These are phyloP conservation scores for Botrytis cinerea DNA, from an alignment of 2,329 filamentous ascomycete genomes.

Conservation along the genomic window DNA sequence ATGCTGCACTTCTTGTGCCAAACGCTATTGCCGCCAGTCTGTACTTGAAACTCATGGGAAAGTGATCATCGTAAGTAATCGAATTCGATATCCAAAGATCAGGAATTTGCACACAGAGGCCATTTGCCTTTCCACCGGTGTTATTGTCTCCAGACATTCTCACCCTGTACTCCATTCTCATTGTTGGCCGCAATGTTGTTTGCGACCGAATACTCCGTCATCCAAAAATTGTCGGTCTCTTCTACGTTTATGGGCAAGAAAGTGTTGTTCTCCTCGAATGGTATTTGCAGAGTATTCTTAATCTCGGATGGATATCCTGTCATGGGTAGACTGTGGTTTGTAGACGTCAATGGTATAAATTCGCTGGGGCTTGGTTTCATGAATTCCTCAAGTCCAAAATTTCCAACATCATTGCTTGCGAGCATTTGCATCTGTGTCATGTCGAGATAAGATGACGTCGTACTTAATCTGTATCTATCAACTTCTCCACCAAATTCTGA, in stretches of 20 bases:
- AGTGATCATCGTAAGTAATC: conserved; percentile 29
- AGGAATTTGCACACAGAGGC: conserved; percentile 38
- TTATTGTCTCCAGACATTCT: conserved; percentile 43
- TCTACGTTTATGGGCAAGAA: conserved; percentile 50
- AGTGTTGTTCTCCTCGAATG: conserved; percentile 40
- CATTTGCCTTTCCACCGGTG: conserved; percentile 41
- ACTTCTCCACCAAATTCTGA: conserved; percentile 45
- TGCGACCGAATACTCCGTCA: conserved; percentile 42
- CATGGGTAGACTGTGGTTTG: conserved; percentile 33
- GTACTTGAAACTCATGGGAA: conserved; percentile 11
- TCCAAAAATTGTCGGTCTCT: conserved; percentile 49
- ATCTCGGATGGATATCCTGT: conserved; percentile 36
- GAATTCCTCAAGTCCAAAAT: conserved; percentile 58
- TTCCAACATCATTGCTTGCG: conserved; percentile 50
- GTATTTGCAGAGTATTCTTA: conserved; percentile 48
- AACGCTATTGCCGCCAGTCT: conserved; percentile 23
- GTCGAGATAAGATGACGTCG: conserved; percentile 51
- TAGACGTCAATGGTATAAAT: conserved; percentile 21
- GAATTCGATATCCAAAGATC: conserved; percentile 34
- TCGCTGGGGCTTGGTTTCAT: conserved; percentile 44
- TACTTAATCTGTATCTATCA: conserved; percentile 53
- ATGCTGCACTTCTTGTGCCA: conserved; percentile 23
- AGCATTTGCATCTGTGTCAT: conserved; percentile 51
- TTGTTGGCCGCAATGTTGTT: conserved; percentile 29
- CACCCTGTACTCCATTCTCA: conserved; percentile 33